phyloP scores from a whole-genome alignment of 768 basidiomycete species.

The Mycena pura region DNA sequence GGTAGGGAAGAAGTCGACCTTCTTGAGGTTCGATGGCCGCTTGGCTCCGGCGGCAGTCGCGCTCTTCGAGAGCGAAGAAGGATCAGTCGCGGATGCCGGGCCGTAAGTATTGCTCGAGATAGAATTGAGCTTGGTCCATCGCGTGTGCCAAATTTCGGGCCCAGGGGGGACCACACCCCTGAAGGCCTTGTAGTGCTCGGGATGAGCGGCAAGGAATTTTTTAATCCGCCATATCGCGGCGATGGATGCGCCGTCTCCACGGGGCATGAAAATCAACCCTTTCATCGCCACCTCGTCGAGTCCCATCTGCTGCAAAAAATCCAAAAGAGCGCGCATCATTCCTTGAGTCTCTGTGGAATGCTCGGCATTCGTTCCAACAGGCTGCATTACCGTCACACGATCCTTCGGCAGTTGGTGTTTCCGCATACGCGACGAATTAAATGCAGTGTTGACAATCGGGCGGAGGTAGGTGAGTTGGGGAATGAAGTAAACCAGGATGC shows the following conservation, averaged over 20 bases:
- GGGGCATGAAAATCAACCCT: constrained; percentile 18
- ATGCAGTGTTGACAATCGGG: no score
- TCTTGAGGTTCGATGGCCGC: constrained; percentile 25
- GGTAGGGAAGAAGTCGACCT: constrained; percentile 29
- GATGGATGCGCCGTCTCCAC: constrained; percentile 28
- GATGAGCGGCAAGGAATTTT: constrained; percentile 22
- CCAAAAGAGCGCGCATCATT: constrained; percentile 23
- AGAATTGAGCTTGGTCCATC: constrained; percentile 25
- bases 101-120: constrained; percentile 26
- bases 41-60: constrained; percentile 22
- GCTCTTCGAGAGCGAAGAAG: constrained; percentile 24
- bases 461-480: no score
- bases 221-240: constrained; percentile 24
- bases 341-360: constrained; percentile 27
- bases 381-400: constrained; percentile 27
- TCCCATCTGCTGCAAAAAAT: constrained; percentile 26
- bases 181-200: constrained; percentile 24
- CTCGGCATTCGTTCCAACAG: constrained; percentile 30
- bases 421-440: no score
- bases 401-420: no score
- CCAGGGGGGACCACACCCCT: constrained; percentile 16
- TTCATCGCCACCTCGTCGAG: constrained; percentile 21
- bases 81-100: constrained; percentile 23
- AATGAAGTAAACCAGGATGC: constrained; percentile 27
- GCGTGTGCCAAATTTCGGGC: constrained; percentile 29